Base-by-base conservation (phyloP, 306 rosid species). In the Rubus parviflorus region DNA sequence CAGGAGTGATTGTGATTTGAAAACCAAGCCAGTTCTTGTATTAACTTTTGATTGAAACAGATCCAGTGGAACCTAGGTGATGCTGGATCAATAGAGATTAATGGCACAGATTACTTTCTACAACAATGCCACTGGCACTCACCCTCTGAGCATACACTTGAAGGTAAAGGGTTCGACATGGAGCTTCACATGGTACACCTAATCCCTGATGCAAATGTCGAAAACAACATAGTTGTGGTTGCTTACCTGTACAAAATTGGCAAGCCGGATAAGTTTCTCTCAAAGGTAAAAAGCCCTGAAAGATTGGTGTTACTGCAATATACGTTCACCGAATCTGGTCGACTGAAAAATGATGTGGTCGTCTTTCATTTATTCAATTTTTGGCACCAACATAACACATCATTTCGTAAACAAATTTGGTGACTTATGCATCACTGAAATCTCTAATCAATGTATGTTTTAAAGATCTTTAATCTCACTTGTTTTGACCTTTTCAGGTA, bases 171-270 rank as follows among this genome's bases (percentile, higher is more conserved):
- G 83, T 86, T 47, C 57, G 79, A 81, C 22, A 23, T 82, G 76
- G 88, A 85, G 81, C 58, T 85, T 14, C 88, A 85, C 37, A 67
- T 85, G 86, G 84, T 79, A 3, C 88, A 85, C 71, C 17, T 6
- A 19, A 82, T 58, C 74, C 46, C 69, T 8, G 22, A 63, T 16
- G 46, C 20, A 7, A 38, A 38, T 16, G 46, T 63, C 22, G 11
- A 66, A 14, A 17, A 75, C 73, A 81, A 72, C 17, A 75, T 47
- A 16, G 82, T 79, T n/a, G 86, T 85, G 49, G 53, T 82, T 25
- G 77, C 80, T 5, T 70, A 79, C 22, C 75, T 82, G 1, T 85
- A 61, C 78, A 52, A 76, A 42, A 15, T 73, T 62, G 88, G 88
- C 10, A 20, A 22, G 8, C 80, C 75, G 1, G 83, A 85, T 73